Percentiles rank a stretch among this genome's conserved stretches.
phyloP scores from a whole-genome alignment of 768 basidiomycete genomes.

The Serendipita sp. region DNA sequence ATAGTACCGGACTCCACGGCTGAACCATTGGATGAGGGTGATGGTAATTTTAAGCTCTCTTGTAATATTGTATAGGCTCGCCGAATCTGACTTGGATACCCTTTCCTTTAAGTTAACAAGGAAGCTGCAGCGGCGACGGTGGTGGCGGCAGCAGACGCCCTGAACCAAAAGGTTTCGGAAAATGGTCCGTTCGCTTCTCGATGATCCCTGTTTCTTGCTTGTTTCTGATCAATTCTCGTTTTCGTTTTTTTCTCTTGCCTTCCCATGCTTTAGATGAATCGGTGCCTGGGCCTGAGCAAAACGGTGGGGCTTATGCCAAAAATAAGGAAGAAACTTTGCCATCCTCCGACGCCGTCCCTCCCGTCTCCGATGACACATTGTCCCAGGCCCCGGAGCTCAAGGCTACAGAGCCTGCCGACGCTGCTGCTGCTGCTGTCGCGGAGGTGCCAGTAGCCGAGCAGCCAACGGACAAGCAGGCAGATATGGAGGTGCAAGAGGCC shows the following conservation, averaged over 20 bases:
- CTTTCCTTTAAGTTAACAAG: not conserved
- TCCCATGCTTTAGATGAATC: not conserved
- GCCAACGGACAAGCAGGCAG: not conserved
- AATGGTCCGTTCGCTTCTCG: not conserved
- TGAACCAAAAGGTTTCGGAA: not conserved
- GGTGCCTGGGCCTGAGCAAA: not conserved
- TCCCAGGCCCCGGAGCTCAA: too few species aligned
- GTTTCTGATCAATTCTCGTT: not conserved
- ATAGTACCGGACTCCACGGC: not conserved
- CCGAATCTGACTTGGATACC: not conserved
- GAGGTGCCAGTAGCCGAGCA: not conserved
- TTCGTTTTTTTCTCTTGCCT: not conserved
- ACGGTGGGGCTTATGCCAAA: too few species aligned
- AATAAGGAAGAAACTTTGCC: too few species aligned
- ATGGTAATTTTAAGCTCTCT: not conserved
- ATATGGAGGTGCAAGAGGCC: not conserved
- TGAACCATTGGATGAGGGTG: not conserved
- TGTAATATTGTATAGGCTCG: slow-evolving; percentile 6
- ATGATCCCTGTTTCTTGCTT: not conserved
- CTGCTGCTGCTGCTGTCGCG: not conserved
- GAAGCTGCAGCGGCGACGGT: not conserved
- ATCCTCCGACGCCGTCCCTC: too few species aligned
- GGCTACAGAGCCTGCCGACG: too few species aligned
- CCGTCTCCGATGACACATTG: too few species aligned
- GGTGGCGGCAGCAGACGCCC: not conserved